phyloP scores from a whole-genome alignment of 441 rosid species.

The Pelargonium myrrhifolium region DNA sequence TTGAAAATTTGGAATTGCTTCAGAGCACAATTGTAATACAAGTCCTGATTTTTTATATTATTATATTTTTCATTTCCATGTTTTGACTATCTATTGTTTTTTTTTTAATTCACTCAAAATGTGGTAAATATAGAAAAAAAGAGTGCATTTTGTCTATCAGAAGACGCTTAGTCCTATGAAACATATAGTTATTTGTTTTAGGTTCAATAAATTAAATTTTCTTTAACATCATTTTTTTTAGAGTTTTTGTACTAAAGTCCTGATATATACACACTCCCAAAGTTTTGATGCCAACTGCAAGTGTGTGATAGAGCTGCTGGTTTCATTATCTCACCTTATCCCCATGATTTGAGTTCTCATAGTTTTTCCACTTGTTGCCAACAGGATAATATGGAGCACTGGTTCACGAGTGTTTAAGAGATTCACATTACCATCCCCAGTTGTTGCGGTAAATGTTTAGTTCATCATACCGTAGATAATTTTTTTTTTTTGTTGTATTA shows the following conservation, averaged over 20 bases:
- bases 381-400: slow-evolving; percentile 75
- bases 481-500: background rate
- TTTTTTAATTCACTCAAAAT: too few relatives aligned
- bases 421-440: slow-evolving; percentile 63
- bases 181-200: too few relatives aligned
- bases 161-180: too few relatives aligned
- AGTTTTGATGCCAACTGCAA: background rate
- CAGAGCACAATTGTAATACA: too few relatives aligned
- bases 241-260: too few relatives aligned
- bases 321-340: background rate
- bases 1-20: too few relatives aligned
- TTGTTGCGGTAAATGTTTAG: slow-evolving; percentile 45
- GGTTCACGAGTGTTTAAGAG: slow-evolving; percentile 79
- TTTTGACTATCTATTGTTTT: too few relatives aligned
- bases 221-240: too few relatives aligned
- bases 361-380: slow-evolving; percentile 1
- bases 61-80: background rate
- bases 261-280: too few relatives aligned
- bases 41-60: background rate
- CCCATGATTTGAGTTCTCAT: background rate
- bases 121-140: too few relatives aligned
- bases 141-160: too few relatives aligned
- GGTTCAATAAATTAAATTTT: too few relatives aligned
- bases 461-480: background rate
- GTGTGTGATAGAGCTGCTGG: background rate